phyloP scores from a whole-genome alignment of 257 asterid genomes.

The Solanum corneliomulleri region DNA sequence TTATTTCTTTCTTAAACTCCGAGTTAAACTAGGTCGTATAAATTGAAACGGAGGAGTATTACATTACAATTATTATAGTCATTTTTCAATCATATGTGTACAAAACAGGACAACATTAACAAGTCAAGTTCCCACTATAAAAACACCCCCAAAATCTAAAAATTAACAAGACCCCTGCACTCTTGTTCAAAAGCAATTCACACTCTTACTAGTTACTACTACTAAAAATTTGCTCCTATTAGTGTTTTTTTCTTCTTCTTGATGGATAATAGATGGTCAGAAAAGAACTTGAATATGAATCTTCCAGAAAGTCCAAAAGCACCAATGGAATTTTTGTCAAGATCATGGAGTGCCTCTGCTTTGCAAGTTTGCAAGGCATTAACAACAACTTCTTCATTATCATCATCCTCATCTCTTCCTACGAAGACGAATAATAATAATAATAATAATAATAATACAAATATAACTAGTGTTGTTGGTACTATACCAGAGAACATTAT shows the following conservation, averaged over 20 bases:
- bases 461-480: not conserved
- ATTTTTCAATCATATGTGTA: not conserved
- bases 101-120: not conserved
- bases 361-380: constrained; percentile 65
- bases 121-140: not conserved
- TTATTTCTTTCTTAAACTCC: too few relatives aligned
- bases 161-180: not conserved
- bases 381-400: constrained; percentile 30
- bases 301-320: constrained; percentile 97
- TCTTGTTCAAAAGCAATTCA: not conserved
- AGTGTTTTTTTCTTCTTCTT: not conserved
- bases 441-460: not conserved
- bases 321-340: constrained; percentile 88
- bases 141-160: not conserved
- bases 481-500: constrained; percentile 40
- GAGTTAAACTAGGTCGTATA: accelerated
- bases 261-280: constrained; percentile 64
- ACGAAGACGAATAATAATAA: constrained; percentile 1
- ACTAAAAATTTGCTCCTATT: too few relatives aligned
- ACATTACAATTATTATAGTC: not conserved
- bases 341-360: constrained; percentile 98
- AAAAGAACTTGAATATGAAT: constrained; percentile 33
- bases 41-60: too few relatives aligned
- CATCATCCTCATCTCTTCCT: constrained; percentile 12
- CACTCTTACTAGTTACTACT: not conserved